phyloP scores from a whole-genome alignment of 768 basidiomycete genomes.

The Termitomyces sp. region DNA sequence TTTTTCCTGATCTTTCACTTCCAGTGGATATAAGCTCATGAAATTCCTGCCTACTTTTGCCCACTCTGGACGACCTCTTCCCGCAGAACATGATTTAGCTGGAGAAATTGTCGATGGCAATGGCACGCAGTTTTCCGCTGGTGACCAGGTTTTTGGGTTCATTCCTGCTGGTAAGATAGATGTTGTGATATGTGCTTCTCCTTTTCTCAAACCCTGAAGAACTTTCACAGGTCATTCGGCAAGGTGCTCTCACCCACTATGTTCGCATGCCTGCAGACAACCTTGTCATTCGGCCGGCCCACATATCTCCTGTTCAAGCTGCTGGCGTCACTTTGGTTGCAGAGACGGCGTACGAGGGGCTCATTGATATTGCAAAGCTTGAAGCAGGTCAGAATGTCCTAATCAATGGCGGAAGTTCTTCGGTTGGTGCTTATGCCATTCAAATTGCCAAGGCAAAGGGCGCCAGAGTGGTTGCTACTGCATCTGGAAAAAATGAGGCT shows the following conservation, averaged over 20 bases:
- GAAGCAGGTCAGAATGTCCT: conserved; percentile 58
- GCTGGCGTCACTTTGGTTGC: conserved; percentile 58
- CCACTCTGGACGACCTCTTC: conserved; percentile 42
- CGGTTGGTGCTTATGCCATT: conserved; percentile 68
- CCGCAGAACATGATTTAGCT: conserved; percentile 59
- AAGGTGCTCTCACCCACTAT: conserved; percentile 63
- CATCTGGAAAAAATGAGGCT: conserved; percentile 56
- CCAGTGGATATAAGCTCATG: conserved; percentile 62
- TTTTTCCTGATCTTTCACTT: not conserved
- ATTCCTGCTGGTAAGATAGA: conserved; percentile 29
- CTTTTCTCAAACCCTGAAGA: conserved; percentile 4
- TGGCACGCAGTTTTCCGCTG: conserved; percentile 45
- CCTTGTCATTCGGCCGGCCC: conserved; percentile 41
- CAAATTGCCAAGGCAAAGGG: conserved; percentile 68
- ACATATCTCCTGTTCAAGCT: conserved; percentile 51
- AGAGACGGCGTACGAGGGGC: conserved; percentile 54
- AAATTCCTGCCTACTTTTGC: conserved; percentile 37
- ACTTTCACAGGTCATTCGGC: conserved; percentile 30
- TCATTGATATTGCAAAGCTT: conserved; percentile 45
- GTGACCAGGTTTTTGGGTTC: conserved; percentile 64
- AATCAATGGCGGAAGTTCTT: conserved; percentile 67
- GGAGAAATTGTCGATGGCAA: conserved; percentile 59
- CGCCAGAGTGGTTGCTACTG: conserved; percentile 53
- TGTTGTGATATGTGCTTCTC: not conserved
- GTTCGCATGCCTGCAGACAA: conserved; percentile 36